Evolutionary conservation across 2,329 filamentous ascomycete genomes (phyloP).

Genomic region (Ophiostoma tasmaniense): DNA sequence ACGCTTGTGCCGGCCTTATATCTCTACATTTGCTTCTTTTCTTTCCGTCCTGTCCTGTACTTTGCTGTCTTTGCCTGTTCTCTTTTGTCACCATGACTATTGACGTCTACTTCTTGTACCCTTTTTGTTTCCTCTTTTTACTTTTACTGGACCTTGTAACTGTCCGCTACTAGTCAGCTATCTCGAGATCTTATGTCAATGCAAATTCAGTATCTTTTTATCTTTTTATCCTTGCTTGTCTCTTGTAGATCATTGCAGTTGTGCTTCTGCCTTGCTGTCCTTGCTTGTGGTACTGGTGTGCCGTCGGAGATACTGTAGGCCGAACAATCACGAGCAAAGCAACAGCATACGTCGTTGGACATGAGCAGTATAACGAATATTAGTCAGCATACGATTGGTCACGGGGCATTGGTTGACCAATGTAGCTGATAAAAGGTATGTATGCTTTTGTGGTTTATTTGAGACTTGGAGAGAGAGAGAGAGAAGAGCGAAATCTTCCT

Average conservation of each 20-base stretch:
- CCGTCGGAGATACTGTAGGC: too few species aligned
- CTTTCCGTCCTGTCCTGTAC: neutral
- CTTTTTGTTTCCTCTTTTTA: conserved; percentile 3
- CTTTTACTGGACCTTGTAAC: neutral
- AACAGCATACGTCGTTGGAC: too few species aligned
- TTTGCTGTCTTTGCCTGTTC: neutral
- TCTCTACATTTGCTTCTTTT: neutral
- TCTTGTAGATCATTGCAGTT: neutral
- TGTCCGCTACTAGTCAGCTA: neutral
- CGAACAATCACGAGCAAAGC: too few species aligned
- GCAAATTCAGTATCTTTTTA: neutral
- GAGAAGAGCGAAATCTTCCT: too few species aligned
- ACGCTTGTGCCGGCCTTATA: neutral
- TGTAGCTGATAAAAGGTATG: too few species aligned
- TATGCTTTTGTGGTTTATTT: too few species aligned
- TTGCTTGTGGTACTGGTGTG: neutral
- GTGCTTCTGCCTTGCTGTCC: neutral
- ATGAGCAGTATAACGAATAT: too few species aligned
- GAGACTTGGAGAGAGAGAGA: too few species aligned
- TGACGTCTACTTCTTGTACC: conserved; percentile 5
- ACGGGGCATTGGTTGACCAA: too few species aligned
- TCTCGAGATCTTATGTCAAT: neutral
- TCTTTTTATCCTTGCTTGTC: neutral
- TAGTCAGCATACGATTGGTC: too few species aligned
- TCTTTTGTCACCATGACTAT: conserved; percentile 8